Base-by-base conservation (phyloP, 352 stramenopile species). In the Globisporangium mamillatum region DNA sequence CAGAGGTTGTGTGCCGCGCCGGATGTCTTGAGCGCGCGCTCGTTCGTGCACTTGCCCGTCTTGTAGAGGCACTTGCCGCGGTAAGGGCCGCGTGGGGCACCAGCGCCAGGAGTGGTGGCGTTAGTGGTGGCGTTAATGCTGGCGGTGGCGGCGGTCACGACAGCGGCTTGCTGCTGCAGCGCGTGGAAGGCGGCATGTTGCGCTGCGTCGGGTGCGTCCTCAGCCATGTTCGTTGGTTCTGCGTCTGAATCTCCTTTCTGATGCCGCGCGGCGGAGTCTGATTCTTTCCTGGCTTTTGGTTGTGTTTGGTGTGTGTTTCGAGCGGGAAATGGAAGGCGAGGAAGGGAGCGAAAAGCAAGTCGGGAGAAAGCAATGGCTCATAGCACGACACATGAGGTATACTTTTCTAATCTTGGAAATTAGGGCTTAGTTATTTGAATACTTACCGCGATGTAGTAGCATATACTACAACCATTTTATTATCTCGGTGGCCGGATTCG, bases 11-110 rank as follows among this genome's bases (percentile, higher is more conserved):
- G 88, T 54, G 88, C 70, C 63, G 82, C 68, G 36, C 88, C 88
- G 2, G 87, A 93, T 38, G 86, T 93, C 75, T 95, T 95, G 68
- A 95, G 79, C 57, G 88, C 88, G 67, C 88, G 88, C 70, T 95
- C 88, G 73, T 95, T 92, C 57, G 73, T 69, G 76, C 88, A 95
- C 69, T 95, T 95, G 69, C 88, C 86, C 14, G 88, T 94, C 77
- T 95, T 95, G 79, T 95, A 95, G 56, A 91, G 78, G 56, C 88
- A 95, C 60, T 88, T 88, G 64, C 88, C 88, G 61, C 88, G 81
- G 74, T 82, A 93, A 3, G 64, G 44, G 3, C 57, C 64, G 22
- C 64, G 56, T 20, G 63, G 52, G 3, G 22, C 34, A 14, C 10
- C 27, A 10, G n/a, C 63, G 77, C 73, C 29, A 72, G 61, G 10